Base-by-base conservation (phyloP, 371 early-diverging fungal species). In the Entomophthora muscae region DNA sequence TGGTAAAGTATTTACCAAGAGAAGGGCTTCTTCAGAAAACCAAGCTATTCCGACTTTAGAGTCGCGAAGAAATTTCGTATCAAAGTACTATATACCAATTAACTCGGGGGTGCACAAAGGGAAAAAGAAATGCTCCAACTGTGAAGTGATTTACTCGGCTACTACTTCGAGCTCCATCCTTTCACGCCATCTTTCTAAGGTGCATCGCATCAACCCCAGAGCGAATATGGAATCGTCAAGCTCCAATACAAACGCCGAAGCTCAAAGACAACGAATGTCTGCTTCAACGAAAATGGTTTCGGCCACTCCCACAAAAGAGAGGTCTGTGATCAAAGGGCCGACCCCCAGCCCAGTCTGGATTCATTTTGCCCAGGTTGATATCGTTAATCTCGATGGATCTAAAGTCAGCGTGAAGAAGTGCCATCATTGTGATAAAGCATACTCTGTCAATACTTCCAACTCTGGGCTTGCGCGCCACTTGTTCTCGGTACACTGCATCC, bases 271-370 rank as follows among this genome's bases (percentile, higher is more conserved):
- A 7, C 12, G 29, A 21, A 29, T 29, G 58, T 21, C 17, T 24
- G 31, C 12, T 31, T 2, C 27, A 2, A 7, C 21, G 3, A 27
- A 3, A 57, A 53, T n/a, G 23, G 31, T 57, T 31, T 26, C 30
- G 21, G 27, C 29, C 12, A 22, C 26, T 17, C 31, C 31, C 13
- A 12, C 7, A n/a, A 57, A 57, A 31, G 58, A 21, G 58, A 57
- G 32, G 58, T 5, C 10, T 10, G 10, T 17, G 10, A 17, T 17
- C 42, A 42, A 42, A 42, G 42, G 42, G 31, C 17, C 26, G 30
- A 29, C 31, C 58, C 58, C 58, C 21, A 57, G 58, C 58, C 26
- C 12, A 26, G 31, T 57, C 29, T 57, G 58, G 58, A 3, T 26
- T 12, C 58, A 57, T 26, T 57, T 57, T 21, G 21, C 26, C 29